phyloP scores from a whole-genome alignment of 805 yeast species.

The Isabelozyma rhagii region DNA sequence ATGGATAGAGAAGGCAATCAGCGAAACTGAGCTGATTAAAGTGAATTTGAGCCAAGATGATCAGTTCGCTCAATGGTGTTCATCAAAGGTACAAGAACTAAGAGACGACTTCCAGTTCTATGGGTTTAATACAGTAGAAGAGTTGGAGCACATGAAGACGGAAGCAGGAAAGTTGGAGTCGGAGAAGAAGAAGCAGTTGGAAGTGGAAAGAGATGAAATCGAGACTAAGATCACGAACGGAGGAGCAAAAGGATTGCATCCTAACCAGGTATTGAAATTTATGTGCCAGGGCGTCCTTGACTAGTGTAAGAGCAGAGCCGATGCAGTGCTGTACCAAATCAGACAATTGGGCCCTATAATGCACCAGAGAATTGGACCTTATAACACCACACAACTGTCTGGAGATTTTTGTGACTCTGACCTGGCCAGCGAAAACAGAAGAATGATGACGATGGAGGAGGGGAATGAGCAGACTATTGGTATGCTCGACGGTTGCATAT shows the following conservation, averaged over 20 bases:
- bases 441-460: too few species aligned
- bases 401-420: too few species aligned
- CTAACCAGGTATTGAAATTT: conserved; percentile 36
- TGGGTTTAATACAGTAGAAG: conserved; percentile 57
- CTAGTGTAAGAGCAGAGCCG: not conserved
- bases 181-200: conserved; percentile 13
- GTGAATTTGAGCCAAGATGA: conserved; percentile 46
- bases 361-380: too few species aligned
- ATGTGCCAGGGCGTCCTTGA: conserved; percentile 34
- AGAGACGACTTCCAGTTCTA: conserved; percentile 58
- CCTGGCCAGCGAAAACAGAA: too few species aligned
- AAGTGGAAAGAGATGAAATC: conserved; percentile 19
- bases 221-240: conserved; percentile 24
- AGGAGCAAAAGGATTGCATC: conserved; percentile 19
- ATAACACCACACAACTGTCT: too few species aligned
- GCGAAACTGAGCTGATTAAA: conserved; percentile 17
- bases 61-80: conserved; percentile 69
- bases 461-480: too few species aligned
- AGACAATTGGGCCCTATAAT: too few species aligned
- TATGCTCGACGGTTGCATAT: too few species aligned
- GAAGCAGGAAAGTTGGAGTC: conserved; percentile 30
- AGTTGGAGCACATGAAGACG: conserved; percentile 29
- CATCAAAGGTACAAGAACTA: conserved; percentile 48
- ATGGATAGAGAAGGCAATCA: conserved; percentile 58
- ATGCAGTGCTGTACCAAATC: too few species aligned